Evolutionary conservation across 2,329 filamentous ascomycete genomes (phyloP), one percentile per base, ranked within the genome.

Genomic region (Eutypella sp.): DNA sequence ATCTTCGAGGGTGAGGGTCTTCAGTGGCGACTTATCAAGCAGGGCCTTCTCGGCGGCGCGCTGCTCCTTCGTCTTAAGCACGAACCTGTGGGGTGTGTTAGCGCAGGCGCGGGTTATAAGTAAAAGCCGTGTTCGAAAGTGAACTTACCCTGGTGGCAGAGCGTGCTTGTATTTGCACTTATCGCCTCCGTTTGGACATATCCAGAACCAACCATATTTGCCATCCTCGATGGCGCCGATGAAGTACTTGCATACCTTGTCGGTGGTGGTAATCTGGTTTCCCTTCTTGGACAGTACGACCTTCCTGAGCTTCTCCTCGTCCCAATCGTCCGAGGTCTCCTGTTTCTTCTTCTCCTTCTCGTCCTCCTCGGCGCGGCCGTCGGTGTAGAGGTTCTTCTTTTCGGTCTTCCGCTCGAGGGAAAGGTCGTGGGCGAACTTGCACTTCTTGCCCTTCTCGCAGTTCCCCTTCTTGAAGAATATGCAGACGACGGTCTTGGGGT

Each of bases 151-250:
- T 62, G 91, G 87, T 58, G 95, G 93, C 59, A 99, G 77, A 61
- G 87, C 90, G 68, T 99, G 93, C 71, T 87, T 91, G 67, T 99
- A 99, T 85, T 93, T 97, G 86, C 93, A 99, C 70, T 96, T 89
- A 65, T 99, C 87, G 53, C 88, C 92, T 54, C 90, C 91, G 62
- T 97, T 97, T 40, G 93, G 93, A 78, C 93, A 99, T 48, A 83
- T 78, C 93, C 93, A 99, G 72, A 99, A 97, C 93, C 93, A 99
- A 52, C 93, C 93, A 61, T 99, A 99, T 70, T 97, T 99, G 60
- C 90, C 88, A 64, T 99, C 93, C 71, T 99, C 93, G 52, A 99
- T 93, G 22, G 93, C 93, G 57, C 91, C 85, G 65, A 97, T 93
- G 67, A 99, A 99, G 75, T 74, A 96, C 71, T 97, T 99, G 88